Evolutionary conservation across 73 alveolate species (phyloP).

Genomic region (Stentor coeruleus): DNA sequence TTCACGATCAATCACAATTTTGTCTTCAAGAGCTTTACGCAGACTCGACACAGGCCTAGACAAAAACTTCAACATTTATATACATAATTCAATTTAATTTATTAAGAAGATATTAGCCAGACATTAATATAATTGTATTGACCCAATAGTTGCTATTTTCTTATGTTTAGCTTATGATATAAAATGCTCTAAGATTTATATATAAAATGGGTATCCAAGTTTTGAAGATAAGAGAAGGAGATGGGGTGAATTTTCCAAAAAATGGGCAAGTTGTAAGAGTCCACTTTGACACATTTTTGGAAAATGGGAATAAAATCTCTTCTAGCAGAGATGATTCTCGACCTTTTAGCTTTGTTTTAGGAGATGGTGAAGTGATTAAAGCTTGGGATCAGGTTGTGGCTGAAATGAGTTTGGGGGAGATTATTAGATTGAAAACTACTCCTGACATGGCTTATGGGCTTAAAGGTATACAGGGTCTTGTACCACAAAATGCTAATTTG

Average conservation of each 20-base stretch:
- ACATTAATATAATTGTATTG: too few species aligned
- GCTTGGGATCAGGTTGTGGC: not conserved
- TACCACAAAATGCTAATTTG: not conserved
- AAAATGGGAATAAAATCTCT: not conserved
- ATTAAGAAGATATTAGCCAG: too few species aligned
- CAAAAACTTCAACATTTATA: not conserved
- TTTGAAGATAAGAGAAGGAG: not conserved
- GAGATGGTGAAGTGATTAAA: not conserved
- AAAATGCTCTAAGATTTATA: not conserved
- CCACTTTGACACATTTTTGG: not conserved
- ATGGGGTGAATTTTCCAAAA: not conserved
- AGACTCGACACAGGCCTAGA: conserved; percentile 38
- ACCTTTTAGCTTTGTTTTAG: not conserved
- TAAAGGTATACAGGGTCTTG: not conserved
- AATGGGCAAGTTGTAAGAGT: not conserved
- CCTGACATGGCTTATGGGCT: conserved; percentile 12
- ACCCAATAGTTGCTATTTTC: too few species aligned
- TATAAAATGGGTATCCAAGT: not conserved
- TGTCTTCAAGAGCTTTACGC: conserved; percentile 34
- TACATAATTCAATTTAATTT: too few species aligned
- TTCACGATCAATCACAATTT: conserved; percentile 33
- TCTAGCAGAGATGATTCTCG: not conserved
- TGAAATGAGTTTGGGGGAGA: not conserved
- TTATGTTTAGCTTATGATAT: too few species aligned
- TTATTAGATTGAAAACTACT: not conserved